Evolutionary conservation across 31 red algal species (phyloP), one percentile per base, ranked within the genome.

Genomic region (Bonnemaisonia californica): DNA sequence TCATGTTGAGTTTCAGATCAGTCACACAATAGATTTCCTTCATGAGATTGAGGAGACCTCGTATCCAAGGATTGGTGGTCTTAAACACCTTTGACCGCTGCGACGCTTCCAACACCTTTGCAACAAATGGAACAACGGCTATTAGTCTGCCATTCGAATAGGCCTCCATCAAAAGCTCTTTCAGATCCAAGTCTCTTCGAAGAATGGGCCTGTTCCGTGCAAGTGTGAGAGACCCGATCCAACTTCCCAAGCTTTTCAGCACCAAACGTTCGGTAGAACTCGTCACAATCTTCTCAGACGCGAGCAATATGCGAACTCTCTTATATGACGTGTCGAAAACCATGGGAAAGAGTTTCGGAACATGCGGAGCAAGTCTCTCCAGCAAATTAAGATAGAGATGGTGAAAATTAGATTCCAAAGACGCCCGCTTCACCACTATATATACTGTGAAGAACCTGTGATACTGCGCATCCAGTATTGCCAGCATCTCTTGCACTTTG

Each of bases 1-100:
- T 95, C 57, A 98, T 69, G 64, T 95, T 95, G 8, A 98, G 76
- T 62, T 98, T 98, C 26, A 98, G 69, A 78, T 95, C 96, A 29
- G 79, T 63, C 26, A 95, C 57, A 29, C 64, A 69, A 62, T 95
- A 95, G 47, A 98, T 83, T 82, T 98, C 96, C 45, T 91, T 92
- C 66, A 98, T 92, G 21, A 98, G 57, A 77, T 88, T 80, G 1
- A 98, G 47, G 16, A 98, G 83, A 40, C 92, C 88, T 28, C 72
- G 69, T 57, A 98, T 51, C 96, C 96, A 98, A 33, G 96, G 96
- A 80, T 98, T 94, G 31, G 88, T 91, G 22, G 92, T 77, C 37
- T 90, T 89, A 63, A 98, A 98, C 22, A 98, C 79, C 3, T 64
- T 61, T 18, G 91, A 94, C 37, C 51, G 39, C 31, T 63, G 59